Percentiles rank a stretch among this genome's conserved stretches.
These are phyloP conservation scores for Chytriomyces sp. DNA, from an alignment of 192 early-diverging fungal species.

Conservation along the genomic window DNA sequence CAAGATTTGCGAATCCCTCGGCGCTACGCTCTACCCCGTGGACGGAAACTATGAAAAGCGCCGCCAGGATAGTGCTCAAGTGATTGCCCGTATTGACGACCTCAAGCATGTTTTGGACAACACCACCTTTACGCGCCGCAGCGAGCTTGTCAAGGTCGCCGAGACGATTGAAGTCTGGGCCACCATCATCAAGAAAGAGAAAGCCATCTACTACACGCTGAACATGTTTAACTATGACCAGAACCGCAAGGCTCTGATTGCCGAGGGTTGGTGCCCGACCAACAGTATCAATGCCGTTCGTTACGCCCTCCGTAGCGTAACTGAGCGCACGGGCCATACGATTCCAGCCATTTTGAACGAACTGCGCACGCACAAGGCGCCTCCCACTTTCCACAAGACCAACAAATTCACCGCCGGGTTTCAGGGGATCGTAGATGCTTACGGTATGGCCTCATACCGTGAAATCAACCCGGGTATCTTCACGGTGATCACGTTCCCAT, in stretches of 20 bases:
- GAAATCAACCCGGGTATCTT: conserved; percentile 99
- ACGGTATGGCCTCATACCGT: conserved; percentile 92
- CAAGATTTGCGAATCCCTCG: conserved; percentile 94
- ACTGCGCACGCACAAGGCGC: conserved; percentile 79
- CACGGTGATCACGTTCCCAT: conserved; percentile 97
- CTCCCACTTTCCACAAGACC: conserved; percentile 91
- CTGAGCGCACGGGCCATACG: conserved; percentile 84
- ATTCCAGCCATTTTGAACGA: conserved; percentile 88
- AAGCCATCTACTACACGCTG: conserved; percentile 95
- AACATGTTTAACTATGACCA: conserved; percentile 95
- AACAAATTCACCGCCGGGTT: conserved; percentile 98
- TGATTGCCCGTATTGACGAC: conserved; percentile 87
- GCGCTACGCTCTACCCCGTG: conserved; percentile 91
- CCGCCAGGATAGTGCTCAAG: conserved; percentile 76
- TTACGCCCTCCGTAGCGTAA: conserved; percentile 80
- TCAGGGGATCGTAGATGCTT: conserved; percentile 96
- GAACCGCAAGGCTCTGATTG: conserved; percentile 91
- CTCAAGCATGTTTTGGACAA: conserved; percentile 81
- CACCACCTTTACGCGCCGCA: conserved; percentile 79
- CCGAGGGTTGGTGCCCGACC: conserved; percentile 97
- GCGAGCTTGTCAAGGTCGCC: conserved; percentile 83
- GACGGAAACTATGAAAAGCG: conserved; percentile 83
- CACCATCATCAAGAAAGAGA: conserved; percentile 93
- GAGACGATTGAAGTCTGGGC: conserved; percentile 88
- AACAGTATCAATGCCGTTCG: conserved; percentile 81